Evolutionary conservation across 441 rosid genomes (phyloP).

Genomic region (Metrosideros polymorpha): DNA sequence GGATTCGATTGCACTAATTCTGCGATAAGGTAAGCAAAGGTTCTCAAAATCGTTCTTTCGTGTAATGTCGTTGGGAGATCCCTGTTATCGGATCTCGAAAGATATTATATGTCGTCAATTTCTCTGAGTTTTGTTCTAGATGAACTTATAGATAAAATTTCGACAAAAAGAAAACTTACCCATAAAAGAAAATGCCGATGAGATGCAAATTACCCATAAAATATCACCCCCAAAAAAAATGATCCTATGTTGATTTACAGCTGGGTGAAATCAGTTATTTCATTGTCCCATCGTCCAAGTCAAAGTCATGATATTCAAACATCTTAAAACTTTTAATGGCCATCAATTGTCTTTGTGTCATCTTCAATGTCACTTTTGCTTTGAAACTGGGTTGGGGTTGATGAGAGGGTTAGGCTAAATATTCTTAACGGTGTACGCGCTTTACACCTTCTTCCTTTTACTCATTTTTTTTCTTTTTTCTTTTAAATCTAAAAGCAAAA

Average conservation of each 20-base stretch:
- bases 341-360: not conserved
- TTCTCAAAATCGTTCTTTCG: not conserved
- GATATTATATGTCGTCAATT: not conserved
- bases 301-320: not conserved
- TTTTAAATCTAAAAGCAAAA: not conserved
- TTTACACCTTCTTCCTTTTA: not conserved
- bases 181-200: not conserved
- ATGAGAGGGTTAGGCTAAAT: not conserved
- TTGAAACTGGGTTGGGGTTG: not conserved
- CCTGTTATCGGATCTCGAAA: not conserved
- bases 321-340: not conserved
- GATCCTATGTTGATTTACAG: not conserved
- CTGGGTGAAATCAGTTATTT: not conserved
- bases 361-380: not conserved
- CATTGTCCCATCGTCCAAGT: not conserved
- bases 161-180: not conserved
- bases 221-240: not conserved
- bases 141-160: not conserved
- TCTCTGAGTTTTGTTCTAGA: not conserved
- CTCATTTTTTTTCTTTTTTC: fast-evolving
- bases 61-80: not conserved
- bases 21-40: not conserved
- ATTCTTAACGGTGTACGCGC: not conserved
- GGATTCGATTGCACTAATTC: not conserved
- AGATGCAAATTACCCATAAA: not conserved